Evolutionary conservation across 2,329 filamentous ascomycete genomes (phyloP), one percentile per base, ranked within the genome.

Genomic region (Talaromyces rugulosus): DNA sequence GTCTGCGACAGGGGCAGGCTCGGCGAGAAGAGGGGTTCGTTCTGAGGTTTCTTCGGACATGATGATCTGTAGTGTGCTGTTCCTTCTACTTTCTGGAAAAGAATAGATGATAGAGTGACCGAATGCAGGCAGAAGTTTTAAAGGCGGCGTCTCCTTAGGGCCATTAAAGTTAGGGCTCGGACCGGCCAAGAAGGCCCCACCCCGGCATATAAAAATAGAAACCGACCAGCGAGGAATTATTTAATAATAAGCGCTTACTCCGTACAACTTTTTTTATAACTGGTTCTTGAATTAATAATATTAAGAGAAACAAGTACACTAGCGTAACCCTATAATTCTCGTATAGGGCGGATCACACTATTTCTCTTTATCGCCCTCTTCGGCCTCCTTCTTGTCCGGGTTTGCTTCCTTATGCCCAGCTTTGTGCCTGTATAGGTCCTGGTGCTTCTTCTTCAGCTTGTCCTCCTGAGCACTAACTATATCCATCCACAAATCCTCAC

Each of bases 401-500:
- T 62, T 60, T 40, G 65, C 63, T 58, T 70, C 67, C 70, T 68
- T 66, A 50, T 70, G 66, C 52, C 72, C 63, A 56, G 69, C 67
- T 70, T 68, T 66, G 52, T 70, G 66, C 52, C 72, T 68, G 52
- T 74, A 73, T 30, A 77, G 62, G 14, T 70, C 68, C 63, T 72
- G 66, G 54, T 80, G 73, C 64, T 77, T 74, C 18, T 71, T 69
- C 68, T 79, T 79, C 61, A 81, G 66, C 50, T 78, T 71, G 58
- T 77, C 63, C 69, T 81, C 79, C 69, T 81, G 77, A 4, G 75
- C 76, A 60, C 74, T 77, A 59, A 81, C 78, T 79, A 81, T 81
- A 56, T 81, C 78, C 74, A 78, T 95, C 95, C 95, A 99, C 70
- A 97, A 83, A 77, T 98, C 93, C 80, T 96, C 91, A 2, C 91